phyloP scores from a whole-genome alignment of 2,329 filamentous ascomycete species.

The Epichloe glyceriae region DNA sequence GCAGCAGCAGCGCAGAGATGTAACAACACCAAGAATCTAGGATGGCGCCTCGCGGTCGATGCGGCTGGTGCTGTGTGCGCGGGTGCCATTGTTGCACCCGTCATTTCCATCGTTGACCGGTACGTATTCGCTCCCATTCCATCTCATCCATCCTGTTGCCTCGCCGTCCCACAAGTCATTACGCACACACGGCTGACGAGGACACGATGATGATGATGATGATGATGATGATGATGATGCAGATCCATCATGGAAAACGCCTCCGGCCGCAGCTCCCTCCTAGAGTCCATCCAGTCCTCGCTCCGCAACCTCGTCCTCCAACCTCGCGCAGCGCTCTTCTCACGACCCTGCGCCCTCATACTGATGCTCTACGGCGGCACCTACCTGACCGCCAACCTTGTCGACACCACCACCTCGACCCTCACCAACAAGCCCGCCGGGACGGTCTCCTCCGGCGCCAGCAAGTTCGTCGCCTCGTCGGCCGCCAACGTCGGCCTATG shows the following conservation, averaged over 20 bases:
- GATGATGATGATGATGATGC: neutral
- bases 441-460: slow-evolving; percentile 56
- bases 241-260: slow-evolving; percentile 73
- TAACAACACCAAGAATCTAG: slow-evolving; percentile 72
- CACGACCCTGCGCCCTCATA: slow-evolving; percentile 56
- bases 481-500: slow-evolving; percentile 75
- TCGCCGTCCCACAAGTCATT: too few species aligned
- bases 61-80: slow-evolving; percentile 55
- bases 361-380: slow-evolving; percentile 73
- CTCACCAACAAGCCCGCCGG: slow-evolving; percentile 41
- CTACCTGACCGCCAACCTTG: slow-evolving; percentile 74
- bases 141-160: neutral
- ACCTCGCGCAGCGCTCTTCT: slow-evolving; percentile 48
- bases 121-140: slow-evolving; percentile 24
- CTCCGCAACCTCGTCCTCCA: slow-evolving; percentile 41
- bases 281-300: slow-evolving; percentile 45
- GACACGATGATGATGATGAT: neutral
- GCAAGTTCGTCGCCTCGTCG: slow-evolving; percentile 72
- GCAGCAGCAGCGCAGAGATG: slow-evolving; percentile 26
- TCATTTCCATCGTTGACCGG: slow-evolving; percentile 83
- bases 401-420: slow-evolving; percentile 69
- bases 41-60: slow-evolving; percentile 54
- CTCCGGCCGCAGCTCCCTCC: slow-evolving; percentile 51
- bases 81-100: slow-evolving; percentile 63
- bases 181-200: too few species aligned